These are phyloP conservation scores for Pelargonium hybrid DNA, from an alignment of 441 rosid species.

Conservation along the genomic window DNA sequence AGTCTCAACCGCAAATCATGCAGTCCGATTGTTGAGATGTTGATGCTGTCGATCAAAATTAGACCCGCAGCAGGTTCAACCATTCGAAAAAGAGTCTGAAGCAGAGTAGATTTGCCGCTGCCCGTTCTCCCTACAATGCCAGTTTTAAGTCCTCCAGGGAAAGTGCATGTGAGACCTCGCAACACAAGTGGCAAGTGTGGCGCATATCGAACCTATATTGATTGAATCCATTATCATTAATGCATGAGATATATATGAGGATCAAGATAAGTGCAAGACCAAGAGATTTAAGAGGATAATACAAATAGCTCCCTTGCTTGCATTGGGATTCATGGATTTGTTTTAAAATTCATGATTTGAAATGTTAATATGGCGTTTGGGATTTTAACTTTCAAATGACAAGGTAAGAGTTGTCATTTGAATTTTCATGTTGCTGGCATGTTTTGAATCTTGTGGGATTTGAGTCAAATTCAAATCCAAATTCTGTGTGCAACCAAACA, in stretches of 20 bases:
- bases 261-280: no score
- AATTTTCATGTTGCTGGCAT: no score
- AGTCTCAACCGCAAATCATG: conserved; percentile 70
- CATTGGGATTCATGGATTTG: no score
- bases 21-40: conserved; percentile 56
- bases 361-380: no score
- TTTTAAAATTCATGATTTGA: no score
- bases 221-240: neutral
- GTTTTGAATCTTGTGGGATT: no score
- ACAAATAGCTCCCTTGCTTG: no score
- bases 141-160: conserved; percentile 67
- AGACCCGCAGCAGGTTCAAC: conserved; percentile 64
- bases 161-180: conserved; percentile 64
- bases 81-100: conserved; percentile 72
- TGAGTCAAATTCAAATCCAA: no score
- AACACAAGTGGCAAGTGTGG: conserved; percentile 79
- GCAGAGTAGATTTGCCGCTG: conserved; percentile 82
- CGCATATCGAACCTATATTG: conserved; percentile 59
- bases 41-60: conserved; percentile 55
- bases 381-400: no score
- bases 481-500: no score
- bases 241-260: neutral
- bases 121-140: conserved; percentile 87
- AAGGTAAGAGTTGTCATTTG: no score
- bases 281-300: no score